Percentiles rank a stretch among this genome's conserved stretches.
Evolutionary conservation across 352 stramenopile species (phyloP).

Genomic region (Globisporangium parvum): DNA sequence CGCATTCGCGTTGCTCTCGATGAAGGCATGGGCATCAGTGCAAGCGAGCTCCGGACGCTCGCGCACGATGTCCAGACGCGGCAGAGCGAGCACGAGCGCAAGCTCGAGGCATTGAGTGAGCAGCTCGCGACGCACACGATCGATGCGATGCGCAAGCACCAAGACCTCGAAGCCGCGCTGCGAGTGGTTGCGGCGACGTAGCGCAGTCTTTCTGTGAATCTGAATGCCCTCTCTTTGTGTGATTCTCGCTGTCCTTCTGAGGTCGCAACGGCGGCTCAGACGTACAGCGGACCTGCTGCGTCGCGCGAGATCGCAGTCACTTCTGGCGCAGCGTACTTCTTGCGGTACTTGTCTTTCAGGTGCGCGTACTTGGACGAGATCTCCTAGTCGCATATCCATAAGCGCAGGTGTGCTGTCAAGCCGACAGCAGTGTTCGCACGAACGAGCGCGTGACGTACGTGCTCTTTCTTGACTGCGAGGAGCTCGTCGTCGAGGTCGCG

Average conservation of each 20-base stretch:
- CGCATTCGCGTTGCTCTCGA: constrained; percentile 44
- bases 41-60: constrained; percentile 38
- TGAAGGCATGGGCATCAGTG: constrained; percentile 51
- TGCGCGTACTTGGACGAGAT: constrained; percentile 66
- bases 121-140: constrained; percentile 27
- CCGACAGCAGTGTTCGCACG: too few relatives aligned
- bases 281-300: constrained; percentile 24
- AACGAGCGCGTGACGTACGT: constrained; percentile 31
- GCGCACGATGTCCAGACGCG: constrained; percentile 33
- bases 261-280: too few relatives aligned
- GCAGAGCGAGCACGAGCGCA: constrained; percentile 29
- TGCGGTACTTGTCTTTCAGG: constrained; percentile 71
- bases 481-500: constrained; percentile 67
- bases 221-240: too few relatives aligned
- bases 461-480: constrained; percentile 58
- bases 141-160: constrained; percentile 26
- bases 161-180: constrained; percentile 33
- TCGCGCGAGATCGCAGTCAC: constrained; percentile 17
- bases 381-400: constrained; percentile 21
- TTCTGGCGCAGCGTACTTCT: constrained; percentile 59
- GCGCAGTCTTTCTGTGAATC: too few relatives aligned
- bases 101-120: constrained; percentile 24
- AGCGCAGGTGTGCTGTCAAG: background rate
- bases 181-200: constrained; percentile 7
- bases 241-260: too few relatives aligned